phyloP scores from a whole-genome alignment of 768 basidiomycete genomes.

The Candolleomyces eurysporus region DNA sequence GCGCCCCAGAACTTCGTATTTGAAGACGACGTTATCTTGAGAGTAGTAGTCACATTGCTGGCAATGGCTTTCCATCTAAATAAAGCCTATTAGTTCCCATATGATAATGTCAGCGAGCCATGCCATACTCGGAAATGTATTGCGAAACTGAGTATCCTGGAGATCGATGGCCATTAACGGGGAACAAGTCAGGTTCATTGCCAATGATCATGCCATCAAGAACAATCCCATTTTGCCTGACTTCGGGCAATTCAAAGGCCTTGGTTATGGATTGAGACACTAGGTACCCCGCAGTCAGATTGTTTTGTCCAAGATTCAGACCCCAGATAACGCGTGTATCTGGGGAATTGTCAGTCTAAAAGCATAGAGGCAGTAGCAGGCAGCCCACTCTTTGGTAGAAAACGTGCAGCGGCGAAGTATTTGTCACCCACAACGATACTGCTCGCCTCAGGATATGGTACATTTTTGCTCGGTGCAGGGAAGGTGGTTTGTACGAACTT shows the following conservation, averaged over 20 bases:
- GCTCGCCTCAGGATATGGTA: conserved; percentile 67
- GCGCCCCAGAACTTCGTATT: conserved; percentile 45
- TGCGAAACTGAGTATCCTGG: conserved; percentile 37
- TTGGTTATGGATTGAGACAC: conserved; percentile 46
- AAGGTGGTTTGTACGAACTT: conserved; percentile 50
- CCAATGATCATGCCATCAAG: conserved; percentile 63
- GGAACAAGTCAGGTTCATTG: conserved; percentile 61
- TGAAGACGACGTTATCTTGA: conserved; percentile 34
- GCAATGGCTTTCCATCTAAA: conserved; percentile 55
- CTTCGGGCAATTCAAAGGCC: conserved; percentile 42
- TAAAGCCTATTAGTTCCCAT: not conserved
- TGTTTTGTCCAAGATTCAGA: conserved; percentile 57
- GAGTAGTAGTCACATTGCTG: conserved; percentile 41
- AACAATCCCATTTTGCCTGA: conserved; percentile 39
- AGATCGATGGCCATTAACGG: conserved; percentile 40
- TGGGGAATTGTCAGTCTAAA: conserved; percentile 16
- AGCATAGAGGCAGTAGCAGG: not conserved
- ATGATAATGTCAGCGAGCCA: not conserved
- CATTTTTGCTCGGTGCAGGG: conserved; percentile 43
- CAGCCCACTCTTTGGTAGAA: conserved; percentile 48
- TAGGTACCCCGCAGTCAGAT: conserved; percentile 48
- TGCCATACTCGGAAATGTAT: conserved; percentile 49
- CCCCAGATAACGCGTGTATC: conserved; percentile 68
- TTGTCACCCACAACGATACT: conserved; percentile 57
- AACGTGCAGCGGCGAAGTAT: conserved; percentile 52